A percentile compares a stretch with the other conserved stretches of the same genome.
These are phyloP conservation scores for Steccherinum ochraceum DNA, from an alignment of 768 basidiomycete species.

Conservation along the genomic window DNA sequence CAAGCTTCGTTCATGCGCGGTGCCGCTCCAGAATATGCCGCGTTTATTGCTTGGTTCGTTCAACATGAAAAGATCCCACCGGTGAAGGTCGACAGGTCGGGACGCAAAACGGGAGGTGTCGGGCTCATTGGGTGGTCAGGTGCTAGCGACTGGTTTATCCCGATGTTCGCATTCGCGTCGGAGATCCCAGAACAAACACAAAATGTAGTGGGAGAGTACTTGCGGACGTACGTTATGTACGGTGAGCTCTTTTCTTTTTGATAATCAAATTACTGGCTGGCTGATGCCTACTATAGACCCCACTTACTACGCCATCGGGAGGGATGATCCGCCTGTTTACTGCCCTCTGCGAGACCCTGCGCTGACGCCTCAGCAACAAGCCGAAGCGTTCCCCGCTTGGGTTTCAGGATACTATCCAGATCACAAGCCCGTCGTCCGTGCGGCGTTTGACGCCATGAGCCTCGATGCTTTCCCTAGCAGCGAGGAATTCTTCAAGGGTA, in stretches of 20 bases:
- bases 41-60: conserved; percentile 2
- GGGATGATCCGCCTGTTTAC: neutral
- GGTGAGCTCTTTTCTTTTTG: neutral
- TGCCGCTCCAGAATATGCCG: conserved; percentile 3
- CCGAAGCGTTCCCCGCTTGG: neutral
- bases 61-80: neutral
- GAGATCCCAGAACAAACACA: neutral
- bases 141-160: neutral
- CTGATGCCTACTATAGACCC: no score
- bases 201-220: neutral
- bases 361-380: neutral
- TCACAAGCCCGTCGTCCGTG: neutral
- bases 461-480: neutral
- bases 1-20: conserved; percentile 1
- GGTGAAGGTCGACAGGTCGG: neutral
- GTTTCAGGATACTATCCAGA: neutral
- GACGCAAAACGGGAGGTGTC: conserved; percentile 2
- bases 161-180: neutral
- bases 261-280: no score
- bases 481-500: neutral
- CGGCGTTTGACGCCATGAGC: neutral
- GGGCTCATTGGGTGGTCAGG: conserved; percentile 7
- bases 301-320: neutral
- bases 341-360: neutral
- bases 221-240: neutral